phyloP scores from a whole-genome alignment of 805 yeast species.

The Saccharomycopsis vini region DNA sequence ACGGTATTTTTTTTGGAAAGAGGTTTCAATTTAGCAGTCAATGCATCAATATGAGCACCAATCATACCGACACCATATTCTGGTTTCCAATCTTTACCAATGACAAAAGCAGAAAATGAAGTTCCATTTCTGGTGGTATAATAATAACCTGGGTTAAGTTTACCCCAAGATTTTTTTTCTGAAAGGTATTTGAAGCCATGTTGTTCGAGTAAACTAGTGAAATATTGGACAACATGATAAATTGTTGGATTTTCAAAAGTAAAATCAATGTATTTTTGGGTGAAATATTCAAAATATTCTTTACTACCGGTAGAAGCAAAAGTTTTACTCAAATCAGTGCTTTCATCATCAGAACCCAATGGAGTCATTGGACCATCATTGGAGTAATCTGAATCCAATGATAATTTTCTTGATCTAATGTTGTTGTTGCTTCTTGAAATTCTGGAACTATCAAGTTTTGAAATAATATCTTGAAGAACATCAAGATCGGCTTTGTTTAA shows the following conservation, averaged over 20 bases:
- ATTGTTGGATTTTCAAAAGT: constrained; percentile 67
- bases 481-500: too few species aligned
- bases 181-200: constrained; percentile 58
- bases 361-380: not conserved
- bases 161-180: constrained; percentile 52
- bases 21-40: constrained; percentile 66
- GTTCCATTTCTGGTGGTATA: constrained; percentile 65
- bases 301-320: not conserved
- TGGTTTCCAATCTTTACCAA: constrained; percentile 60
- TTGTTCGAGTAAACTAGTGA: constrained; percentile 38
- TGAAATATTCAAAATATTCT: constrained; percentile 24
- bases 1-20: constrained; percentile 47
- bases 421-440: not conserved
- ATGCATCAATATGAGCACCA: constrained; percentile 71
- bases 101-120: constrained; percentile 56
- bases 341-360: not conserved
- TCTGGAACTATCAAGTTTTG: not conserved
- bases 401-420: too few species aligned
- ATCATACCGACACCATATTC: constrained; percentile 58
- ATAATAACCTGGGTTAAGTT: constrained; percentile 45
- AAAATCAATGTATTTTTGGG: constrained; percentile 57
- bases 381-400: too few species aligned
- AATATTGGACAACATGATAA: constrained; percentile 55
- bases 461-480: too few species aligned
- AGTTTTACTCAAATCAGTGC: too few species aligned